Evolutionary conservation across 208 protist genomes (phyloP).

Genomic region (Wallacemonas sp.): DNA sequence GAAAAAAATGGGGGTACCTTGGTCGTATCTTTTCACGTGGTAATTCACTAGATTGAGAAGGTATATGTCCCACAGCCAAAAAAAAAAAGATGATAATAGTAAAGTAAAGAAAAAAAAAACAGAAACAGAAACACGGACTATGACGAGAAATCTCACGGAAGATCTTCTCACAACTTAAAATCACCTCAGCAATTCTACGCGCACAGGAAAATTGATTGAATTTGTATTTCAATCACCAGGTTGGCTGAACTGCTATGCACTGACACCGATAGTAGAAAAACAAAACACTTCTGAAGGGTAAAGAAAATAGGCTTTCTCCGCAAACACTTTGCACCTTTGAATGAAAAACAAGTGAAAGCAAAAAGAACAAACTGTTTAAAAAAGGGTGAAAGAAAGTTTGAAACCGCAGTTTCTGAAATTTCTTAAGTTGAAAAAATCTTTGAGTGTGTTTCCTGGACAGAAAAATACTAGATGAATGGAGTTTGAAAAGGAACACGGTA

Average conservation of each 20-base stretch:
- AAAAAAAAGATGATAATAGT: not conserved
- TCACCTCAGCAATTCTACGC: not conserved
- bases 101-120: not conserved
- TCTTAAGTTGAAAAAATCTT: too few species aligned
- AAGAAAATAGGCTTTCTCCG: too few species aligned
- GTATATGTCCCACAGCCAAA: not conserved
- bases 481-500: not conserved
- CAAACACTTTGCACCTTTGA: too few species aligned
- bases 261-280: too few species aligned
- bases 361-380: not conserved
- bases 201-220: too few species aligned
- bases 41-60: slow-evolving; percentile 1
- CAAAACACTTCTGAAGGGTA: too few species aligned
- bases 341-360: too few species aligned
- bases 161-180: slow-evolving; percentile 1
- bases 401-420: too few species aligned
- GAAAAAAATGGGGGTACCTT: too few species aligned
- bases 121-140: slow-evolving; percentile 3
- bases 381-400: not conserved
- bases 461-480: not conserved
- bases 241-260: too few species aligned
- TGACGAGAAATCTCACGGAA: not conserved
- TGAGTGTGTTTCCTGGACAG: not conserved
- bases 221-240: too few species aligned
- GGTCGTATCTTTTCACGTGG: too few species aligned